phyloP scores from a whole-genome alignment of 2,329 filamentous ascomycete species.

The Talaromyces atroroseus region DNA sequence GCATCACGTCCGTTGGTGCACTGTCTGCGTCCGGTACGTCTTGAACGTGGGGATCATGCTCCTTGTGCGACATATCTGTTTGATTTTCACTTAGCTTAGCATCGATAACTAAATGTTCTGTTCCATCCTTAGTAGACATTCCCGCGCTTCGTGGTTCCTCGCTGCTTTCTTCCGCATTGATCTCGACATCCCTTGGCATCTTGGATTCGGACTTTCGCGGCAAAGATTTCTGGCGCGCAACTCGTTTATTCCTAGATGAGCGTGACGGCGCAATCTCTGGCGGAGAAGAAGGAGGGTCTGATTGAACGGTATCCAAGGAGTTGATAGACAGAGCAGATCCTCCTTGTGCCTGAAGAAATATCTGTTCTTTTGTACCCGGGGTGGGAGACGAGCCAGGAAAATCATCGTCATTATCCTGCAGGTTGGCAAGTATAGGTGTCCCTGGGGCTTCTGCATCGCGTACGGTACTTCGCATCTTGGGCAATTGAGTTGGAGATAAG shows the following conservation, averaged over 20 bases:
- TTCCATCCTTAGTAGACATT: neutral
- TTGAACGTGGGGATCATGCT: neutral
- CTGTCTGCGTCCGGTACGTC: neutral
- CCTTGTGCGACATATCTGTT: neutral
- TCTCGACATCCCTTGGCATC: neutral
- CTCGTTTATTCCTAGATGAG: neutral
- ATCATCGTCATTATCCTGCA: slow-evolving; percentile 38
- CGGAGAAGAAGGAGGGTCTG: slow-evolving; percentile 33
- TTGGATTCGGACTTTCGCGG: neutral
- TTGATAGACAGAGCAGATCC: slow-evolving; percentile 32
- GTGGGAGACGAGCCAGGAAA: slow-evolving; percentile 51
- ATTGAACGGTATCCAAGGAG: slow-evolving; percentile 17
- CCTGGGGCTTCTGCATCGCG: slow-evolving; percentile 25
- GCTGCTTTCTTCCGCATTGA: neutral
- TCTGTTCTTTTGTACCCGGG: slow-evolving; percentile 36
- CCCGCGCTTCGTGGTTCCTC: slow-evolving; percentile 7
- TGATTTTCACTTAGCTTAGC: neutral
- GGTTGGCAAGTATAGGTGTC: slow-evolving; percentile 40
- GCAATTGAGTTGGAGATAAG: slow-evolving; percentile 26
- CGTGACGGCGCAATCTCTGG: slow-evolving; percentile 20
- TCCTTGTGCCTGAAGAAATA: slow-evolving; percentile 23
- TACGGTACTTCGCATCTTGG: slow-evolving; percentile 21
- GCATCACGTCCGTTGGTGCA: slow-evolving; percentile 19
- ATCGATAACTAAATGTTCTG: neutral
- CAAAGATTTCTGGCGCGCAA: neutral